A percentile compares a stretch with the other conserved stretches of the same genome.
Conservation (phyloP, 192 early-diverging fungal genomes). For the Coemansia sp. region DNA sequence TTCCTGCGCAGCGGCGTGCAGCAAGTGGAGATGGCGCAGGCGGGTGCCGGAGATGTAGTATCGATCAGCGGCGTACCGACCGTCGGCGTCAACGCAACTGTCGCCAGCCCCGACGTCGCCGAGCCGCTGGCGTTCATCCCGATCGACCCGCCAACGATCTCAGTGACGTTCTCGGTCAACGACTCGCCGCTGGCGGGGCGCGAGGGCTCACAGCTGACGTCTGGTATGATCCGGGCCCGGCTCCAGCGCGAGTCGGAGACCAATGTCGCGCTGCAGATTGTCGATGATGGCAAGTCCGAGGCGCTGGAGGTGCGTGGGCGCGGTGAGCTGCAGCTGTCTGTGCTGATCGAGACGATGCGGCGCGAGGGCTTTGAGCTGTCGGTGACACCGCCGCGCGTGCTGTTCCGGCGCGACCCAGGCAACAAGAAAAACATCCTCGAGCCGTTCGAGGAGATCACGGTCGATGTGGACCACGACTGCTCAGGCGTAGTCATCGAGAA, state of each 20-base stretch:
- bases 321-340: slow-evolving; percentile 86
- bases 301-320: slow-evolving; percentile 83
- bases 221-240: slow-evolving; percentile 75
- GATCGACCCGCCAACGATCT: slow-evolving; percentile 84
- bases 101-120: slow-evolving; percentile 59
- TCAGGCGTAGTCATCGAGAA: slow-evolving; percentile 83
- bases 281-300: slow-evolving; percentile 65
- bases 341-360: slow-evolving; percentile 87
- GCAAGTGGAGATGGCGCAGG: slow-evolving; percentile 67
- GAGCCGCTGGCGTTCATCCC: slow-evolving; percentile 72
- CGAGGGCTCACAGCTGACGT: slow-evolving; percentile 74
- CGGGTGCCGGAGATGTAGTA: slow-evolving; percentile 83
- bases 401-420: slow-evolving; percentile 66
- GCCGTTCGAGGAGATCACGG: slow-evolving; percentile 82
- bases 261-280: slow-evolving; percentile 78
- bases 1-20: slow-evolving; percentile 74
- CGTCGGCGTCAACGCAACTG: slow-evolving; percentile 78
- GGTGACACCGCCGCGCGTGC: slow-evolving; percentile 78
- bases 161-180: slow-evolving; percentile 83
- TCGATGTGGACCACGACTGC: slow-evolving; percentile 70
- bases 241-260: slow-evolving; percentile 75
- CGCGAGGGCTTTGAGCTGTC: slow-evolving; percentile 86
- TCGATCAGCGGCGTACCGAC: slow-evolving; percentile 73
- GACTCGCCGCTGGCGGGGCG: slow-evolving; percentile 83
- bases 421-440: slow-evolving; percentile 61